Evolutionary conservation across 148 eudicot species (phyloP).

Genomic region (Polygonum aviculare): DNA sequence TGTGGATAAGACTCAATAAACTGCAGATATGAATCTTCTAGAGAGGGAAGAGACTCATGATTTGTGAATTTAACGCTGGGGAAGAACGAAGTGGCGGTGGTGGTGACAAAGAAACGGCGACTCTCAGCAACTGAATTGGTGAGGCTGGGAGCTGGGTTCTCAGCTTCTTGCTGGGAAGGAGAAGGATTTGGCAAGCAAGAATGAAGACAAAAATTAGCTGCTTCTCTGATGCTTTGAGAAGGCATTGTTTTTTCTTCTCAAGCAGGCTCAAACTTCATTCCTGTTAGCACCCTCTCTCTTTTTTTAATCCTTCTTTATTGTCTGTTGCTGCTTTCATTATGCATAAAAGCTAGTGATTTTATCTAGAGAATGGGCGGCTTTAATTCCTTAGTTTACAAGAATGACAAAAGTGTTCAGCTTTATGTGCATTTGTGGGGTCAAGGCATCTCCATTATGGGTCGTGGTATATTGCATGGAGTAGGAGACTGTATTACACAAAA

Average conservation of each 20-base stretch:
- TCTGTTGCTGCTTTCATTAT: slow-evolving; percentile 2
- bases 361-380: background rate
- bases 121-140: background rate
- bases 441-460: background rate
- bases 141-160: background rate
- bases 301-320: background rate
- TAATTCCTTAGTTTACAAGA: slow-evolving; percentile 9
- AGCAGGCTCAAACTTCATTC: background rate
- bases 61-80: slow-evolving; percentile 53
- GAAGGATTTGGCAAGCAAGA: slow-evolving; percentile 5
- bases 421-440: slow-evolving; percentile 7
- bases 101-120: slow-evolving; percentile 27
- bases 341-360: background rate
- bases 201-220: slow-evolving; percentile 7
- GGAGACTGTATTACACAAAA: background rate
- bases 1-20: slow-evolving; percentile 39
- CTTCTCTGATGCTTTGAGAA: background rate
- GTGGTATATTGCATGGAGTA: background rate
- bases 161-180: background rate
- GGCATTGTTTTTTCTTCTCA: background rate
- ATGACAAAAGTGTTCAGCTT: slow-evolving; percentile 6
- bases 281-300: background rate
- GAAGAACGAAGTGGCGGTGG: slow-evolving; percentile 44
- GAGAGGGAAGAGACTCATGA: slow-evolving; percentile 60
- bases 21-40: slow-evolving; percentile 25